Base-by-base conservation (phyloP, 1,139 yeast species). In the Hyphopichia khmerensis region DNA sequence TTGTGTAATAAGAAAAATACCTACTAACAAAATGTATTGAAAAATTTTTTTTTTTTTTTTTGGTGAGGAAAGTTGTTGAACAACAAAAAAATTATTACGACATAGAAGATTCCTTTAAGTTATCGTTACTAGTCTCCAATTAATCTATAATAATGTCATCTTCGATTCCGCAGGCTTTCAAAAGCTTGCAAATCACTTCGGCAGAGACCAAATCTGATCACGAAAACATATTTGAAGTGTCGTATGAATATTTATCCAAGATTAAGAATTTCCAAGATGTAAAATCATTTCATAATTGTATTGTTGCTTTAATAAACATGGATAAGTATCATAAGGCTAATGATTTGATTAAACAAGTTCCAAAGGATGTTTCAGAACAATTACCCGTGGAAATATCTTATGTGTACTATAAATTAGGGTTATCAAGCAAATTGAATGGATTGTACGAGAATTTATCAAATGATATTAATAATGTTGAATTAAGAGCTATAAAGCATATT, bases 271-370 rank as follows among this genome's bases (percentile, higher is more conserved):
- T 62, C 33, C 61, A 73, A 36, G 86, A 84, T 50, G 53, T 63
- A 18, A 64, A 66, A 39, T 82, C 89, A 0, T 67, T 82, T 51
- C 80, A 75, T 52, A 75, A 84, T 49, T 80, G 84, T 53, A 62
- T 88, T 33, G 83, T 84, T 6, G 81, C 96, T 1, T 67, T 85
- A 54, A 84, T 87, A 59, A 82, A 85, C 55, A 71, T 84, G 54
- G 96, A 89, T 57, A 74, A 75, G 51, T 88, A 85, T 59, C 64
- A 65, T 42, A 67, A 72, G 42, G 95, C 91, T 0, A 59, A 66
- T 23, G 68, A 74, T 40, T 55, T 82, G 32, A 59, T 84, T 36
- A 55, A 64, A 16, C 65, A 74, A 43, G 68, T 79, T 35, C 65
- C 71, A 4, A 59, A 61, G 16, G 62, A 62, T 2, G 50, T 65